These are phyloP conservation scores for Starmerella bombicola DNA, from an alignment of 805 yeast species.

Conservation along the genomic window DNA sequence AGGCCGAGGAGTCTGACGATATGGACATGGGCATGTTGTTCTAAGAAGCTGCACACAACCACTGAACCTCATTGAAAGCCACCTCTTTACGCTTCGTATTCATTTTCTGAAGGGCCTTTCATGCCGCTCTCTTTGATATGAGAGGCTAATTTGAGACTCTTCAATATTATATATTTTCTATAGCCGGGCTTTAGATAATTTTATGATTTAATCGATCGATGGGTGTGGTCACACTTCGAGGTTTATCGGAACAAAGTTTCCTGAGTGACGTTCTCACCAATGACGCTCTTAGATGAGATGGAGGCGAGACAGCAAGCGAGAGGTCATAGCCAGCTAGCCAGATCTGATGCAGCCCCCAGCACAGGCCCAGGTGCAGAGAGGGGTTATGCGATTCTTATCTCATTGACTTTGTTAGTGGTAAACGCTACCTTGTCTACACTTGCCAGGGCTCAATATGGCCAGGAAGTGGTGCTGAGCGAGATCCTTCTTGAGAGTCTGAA, in stretches of 20 bases:
- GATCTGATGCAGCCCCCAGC: too few species aligned
- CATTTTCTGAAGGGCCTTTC: too few species aligned
- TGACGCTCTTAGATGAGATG: slow-evolving; percentile 17
- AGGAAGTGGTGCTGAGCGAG: slow-evolving; percentile 15
- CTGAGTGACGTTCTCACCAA: not conserved
- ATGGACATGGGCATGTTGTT: slow-evolving; percentile 92
- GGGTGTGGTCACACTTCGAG: too few species aligned
- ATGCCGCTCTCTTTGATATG: too few species aligned
- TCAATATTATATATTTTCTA: not conserved
- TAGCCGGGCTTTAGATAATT: slow-evolving; percentile 11
- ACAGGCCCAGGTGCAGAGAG: too few species aligned
- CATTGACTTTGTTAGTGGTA: slow-evolving; percentile 24
- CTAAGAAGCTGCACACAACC: slow-evolving; percentile 32
- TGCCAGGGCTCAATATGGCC: slow-evolving; percentile 30
- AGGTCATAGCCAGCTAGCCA: too few species aligned
- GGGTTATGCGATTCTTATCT: slow-evolving; percentile 16
- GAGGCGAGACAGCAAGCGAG: not conserved
- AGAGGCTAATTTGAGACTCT: too few species aligned
- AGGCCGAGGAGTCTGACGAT: slow-evolving; percentile 38
- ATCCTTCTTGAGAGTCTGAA: slow-evolving; percentile 19
- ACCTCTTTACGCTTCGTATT: not conserved
- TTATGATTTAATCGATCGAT: slow-evolving; percentile 1
- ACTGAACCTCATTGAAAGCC: not conserved
- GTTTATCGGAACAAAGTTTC: too few species aligned
- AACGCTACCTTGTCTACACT: slow-evolving; percentile 28